Evolutionary conservation across 176 grass and related monocot species (phyloP).

Genomic region (Carex kokanica): DNA sequence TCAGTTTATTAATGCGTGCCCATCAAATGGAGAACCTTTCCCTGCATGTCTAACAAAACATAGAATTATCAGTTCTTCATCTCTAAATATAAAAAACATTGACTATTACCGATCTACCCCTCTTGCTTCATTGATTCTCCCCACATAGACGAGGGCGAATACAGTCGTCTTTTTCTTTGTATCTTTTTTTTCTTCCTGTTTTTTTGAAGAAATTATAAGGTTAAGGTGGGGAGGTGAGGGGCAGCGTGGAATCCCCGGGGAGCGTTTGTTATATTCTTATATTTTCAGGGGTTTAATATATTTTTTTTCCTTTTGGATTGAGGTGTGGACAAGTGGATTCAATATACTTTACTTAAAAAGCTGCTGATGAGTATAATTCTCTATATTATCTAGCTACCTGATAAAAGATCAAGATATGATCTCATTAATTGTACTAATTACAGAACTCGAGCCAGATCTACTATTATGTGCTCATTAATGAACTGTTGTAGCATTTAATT

Average conservation of each 20-base stretch:
- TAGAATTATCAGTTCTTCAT: neutral
- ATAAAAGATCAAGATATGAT: neutral
- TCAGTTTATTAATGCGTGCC: neutral
- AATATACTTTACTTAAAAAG: neutral
- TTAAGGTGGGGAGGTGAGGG: neutral
- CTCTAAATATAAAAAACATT: conserved; percentile 1
- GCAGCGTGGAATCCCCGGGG: neutral
- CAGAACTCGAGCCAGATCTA: neutral
- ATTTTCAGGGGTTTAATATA: neutral
- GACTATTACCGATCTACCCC: neutral
- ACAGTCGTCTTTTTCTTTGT: no score
- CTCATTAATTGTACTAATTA: neutral
- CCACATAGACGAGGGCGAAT: neutral
- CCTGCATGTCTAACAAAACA: neutral
- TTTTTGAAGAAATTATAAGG: neutral
- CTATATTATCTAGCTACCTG: neutral
- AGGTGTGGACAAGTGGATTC: neutral
- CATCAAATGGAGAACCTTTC: neutral
- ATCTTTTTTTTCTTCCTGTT: neutral
- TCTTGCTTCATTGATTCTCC: neutral
- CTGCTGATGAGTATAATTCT: neutral
- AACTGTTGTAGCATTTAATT: neutral
- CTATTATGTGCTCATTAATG: neutral
- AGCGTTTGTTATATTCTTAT: neutral
- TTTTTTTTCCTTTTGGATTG: neutral